Conservation (phyloP, 1,139 yeast species). For the Zygosaccharomyces sapae region DNA sequence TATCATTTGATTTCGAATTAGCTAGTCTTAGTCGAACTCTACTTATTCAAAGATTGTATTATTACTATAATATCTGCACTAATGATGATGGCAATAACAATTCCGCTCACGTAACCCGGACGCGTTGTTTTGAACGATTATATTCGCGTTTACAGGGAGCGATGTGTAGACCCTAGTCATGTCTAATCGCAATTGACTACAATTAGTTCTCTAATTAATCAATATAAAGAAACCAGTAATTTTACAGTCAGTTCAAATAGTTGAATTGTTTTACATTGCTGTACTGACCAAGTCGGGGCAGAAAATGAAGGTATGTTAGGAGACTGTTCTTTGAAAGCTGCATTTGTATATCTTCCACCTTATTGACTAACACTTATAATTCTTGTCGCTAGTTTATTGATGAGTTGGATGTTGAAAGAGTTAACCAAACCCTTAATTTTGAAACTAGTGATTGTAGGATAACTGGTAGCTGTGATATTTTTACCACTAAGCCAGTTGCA, state of each 20-base stretch:
- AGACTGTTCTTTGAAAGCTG: background rate
- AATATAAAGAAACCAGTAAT: too few species aligned
- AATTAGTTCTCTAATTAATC: too few species aligned
- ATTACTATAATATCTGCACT: background rate
- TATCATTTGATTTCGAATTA: too few species aligned
- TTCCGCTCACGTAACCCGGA: conserved; percentile 1
- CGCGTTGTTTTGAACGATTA: conserved; percentile 4
- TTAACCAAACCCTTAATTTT: conserved; percentile 81
- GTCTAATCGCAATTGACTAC: background rate
- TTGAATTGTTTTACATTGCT: too few species aligned
- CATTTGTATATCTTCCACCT: background rate
- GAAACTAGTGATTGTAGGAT: conserved; percentile 84
- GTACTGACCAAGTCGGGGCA: too few species aligned
- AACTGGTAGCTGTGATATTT: conserved; percentile 90
- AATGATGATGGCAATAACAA: background rate
- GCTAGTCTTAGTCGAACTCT: background rate
- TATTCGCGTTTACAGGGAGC: conserved; percentile 1
- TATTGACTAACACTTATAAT: conserved; percentile 6
- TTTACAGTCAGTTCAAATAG: too few species aligned
- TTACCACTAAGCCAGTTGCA: conserved; percentile 90
- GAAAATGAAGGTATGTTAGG: background rate
- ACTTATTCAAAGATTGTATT: background rate
- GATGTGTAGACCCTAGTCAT: background rate
- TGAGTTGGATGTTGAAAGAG: conserved; percentile 82
- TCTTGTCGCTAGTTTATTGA: conserved; percentile 76